phyloP scores from a whole-genome alignment of 345 rosid species.

The Euphorbia pulcherrima region DNA sequence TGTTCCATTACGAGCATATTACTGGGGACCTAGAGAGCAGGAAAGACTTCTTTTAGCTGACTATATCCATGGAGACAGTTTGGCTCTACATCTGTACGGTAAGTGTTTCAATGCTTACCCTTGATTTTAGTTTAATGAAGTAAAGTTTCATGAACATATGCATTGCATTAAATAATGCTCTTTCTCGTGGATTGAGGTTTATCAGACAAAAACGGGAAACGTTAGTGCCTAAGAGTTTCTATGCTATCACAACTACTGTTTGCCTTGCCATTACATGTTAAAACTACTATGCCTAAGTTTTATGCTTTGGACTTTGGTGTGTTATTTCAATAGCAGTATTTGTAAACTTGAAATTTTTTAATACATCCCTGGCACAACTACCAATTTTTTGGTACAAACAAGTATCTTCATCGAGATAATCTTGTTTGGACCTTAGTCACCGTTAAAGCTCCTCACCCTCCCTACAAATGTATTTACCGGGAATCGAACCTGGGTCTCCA shows the following conservation, averaged over 20 bases:
- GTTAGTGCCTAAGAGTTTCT: no score
- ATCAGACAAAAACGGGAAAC: no score
- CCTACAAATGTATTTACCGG: no score
- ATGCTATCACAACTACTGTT: not conserved
- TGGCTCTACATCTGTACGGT: constrained; percentile 92
- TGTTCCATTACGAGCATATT: constrained; percentile 80
- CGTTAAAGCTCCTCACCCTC: no score
- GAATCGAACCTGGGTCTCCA: no score
- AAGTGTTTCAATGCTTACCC: constrained; percentile 21
- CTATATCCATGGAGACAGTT: constrained; percentile 82
- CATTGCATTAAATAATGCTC: no score
- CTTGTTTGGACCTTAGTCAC: no score
- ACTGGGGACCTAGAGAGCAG: constrained; percentile 95
- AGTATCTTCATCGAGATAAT: no score
- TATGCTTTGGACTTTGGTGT: not conserved
- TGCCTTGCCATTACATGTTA: not conserved
- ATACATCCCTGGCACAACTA: no score
- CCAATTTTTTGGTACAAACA: no score
- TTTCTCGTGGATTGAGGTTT: no score
- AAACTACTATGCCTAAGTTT: not conserved
- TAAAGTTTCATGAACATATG: not conserved
- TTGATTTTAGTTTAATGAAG: not conserved
- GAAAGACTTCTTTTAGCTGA: constrained; percentile 89
- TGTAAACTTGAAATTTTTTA: not conserved
- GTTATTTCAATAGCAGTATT: not conserved